Evolutionary conservation across 768 basidiomycete species (phyloP), one percentile per base, ranked within the genome.

Genomic region (Trametes maxima): DNA sequence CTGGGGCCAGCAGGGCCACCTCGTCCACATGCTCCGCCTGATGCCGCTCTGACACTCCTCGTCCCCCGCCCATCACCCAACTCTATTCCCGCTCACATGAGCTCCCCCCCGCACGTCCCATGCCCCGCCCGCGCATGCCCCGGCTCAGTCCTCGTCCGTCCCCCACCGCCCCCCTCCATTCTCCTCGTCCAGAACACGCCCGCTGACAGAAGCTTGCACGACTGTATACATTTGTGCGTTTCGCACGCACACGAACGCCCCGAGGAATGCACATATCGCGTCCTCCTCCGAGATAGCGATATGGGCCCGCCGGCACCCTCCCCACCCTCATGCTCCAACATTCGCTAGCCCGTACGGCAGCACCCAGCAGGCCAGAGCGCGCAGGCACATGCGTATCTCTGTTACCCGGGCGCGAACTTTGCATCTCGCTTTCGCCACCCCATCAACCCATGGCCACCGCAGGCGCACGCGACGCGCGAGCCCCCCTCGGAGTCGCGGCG

Each of bases 1-100:
- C 33, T 50, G 61, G 60, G 44, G 49, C 36, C 24, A 13, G 22
- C 21, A 12, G 60, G 44, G 49, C 36, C 24, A 13, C 17, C 21
- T 5, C 14, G 44, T 45, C 50, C 61, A 62, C 61, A 62, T 62
- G 61, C 50, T 62, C n/a, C 55, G 13, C 35, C 33, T 62, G 60
- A 62, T 62, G 54, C 46, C 28, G 53, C 7, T 43, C 47, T 49
- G 44, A 17, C 46, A 40, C 25, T 42, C 45, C 47, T 13, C 28
- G 39, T 19, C 49, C 42, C 57, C 49, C 22, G 36, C 16, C 58
- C 39, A 55, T 50, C 56, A 21, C n/a, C 37, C 47, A 37, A 37
- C 49, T 51, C 49, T 37, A 51, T 51, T 52, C 39, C 40, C 25
- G 24, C 47, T 50, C 57, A 50, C 48, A 50, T 58, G 57, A 50